phyloP scores from a whole-genome alignment of 1,284 basidiomycete genomes.

The Trichosporon inkin region DNA sequence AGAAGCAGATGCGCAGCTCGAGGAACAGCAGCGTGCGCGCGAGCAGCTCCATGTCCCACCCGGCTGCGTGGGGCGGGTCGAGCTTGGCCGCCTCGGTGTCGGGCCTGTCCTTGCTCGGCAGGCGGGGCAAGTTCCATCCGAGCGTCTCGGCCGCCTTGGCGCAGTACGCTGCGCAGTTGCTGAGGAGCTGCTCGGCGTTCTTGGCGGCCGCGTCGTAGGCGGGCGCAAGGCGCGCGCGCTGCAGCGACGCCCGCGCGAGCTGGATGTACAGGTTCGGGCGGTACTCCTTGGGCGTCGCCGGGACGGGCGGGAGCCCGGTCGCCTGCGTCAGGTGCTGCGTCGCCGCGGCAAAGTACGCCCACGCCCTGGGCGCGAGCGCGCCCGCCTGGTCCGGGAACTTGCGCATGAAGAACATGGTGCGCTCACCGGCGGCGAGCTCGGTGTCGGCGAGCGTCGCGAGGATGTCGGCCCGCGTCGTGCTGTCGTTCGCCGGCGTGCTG shows the following conservation, averaged over 20 bases:
- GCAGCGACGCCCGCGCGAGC: constrained; percentile 33
- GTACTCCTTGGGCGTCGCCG: constrained; percentile 36
- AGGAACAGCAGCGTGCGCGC: constrained; percentile 26
- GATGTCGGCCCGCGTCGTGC: constrained; percentile 36
- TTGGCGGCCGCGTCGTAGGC: constrained; percentile 38
- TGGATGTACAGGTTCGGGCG: constrained; percentile 34
- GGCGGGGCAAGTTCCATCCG: constrained; percentile 31
- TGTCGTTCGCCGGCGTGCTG: constrained; percentile 25
- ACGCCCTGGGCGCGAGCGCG: constrained; percentile 38
- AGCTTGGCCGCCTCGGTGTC: constrained; percentile 13
- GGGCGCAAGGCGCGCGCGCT: constrained; percentile 31
- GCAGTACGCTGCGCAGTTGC: constrained; percentile 42
- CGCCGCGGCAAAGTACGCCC: constrained; percentile 36
- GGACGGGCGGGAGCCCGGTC: constrained; percentile 29
- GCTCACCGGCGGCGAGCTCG: constrained; percentile 30
- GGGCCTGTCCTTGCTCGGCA: constrained; percentile 15
- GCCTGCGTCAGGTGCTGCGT: constrained; percentile 34
- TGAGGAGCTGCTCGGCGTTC: constrained; percentile 38
- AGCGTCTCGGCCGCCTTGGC: constrained; percentile 32
- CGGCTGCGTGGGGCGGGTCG: constrained; percentile 30
- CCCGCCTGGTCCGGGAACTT: constrained; percentile 23
- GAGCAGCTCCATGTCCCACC: constrained; percentile 46
- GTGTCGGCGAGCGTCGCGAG: constrained; percentile 39
- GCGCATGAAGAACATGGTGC: constrained; percentile 29
- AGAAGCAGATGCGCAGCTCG: constrained; percentile 31